Conservation (phyloP, 495 filamentous ascomycete species). For the Jackrogersella multiformis region DNA sequence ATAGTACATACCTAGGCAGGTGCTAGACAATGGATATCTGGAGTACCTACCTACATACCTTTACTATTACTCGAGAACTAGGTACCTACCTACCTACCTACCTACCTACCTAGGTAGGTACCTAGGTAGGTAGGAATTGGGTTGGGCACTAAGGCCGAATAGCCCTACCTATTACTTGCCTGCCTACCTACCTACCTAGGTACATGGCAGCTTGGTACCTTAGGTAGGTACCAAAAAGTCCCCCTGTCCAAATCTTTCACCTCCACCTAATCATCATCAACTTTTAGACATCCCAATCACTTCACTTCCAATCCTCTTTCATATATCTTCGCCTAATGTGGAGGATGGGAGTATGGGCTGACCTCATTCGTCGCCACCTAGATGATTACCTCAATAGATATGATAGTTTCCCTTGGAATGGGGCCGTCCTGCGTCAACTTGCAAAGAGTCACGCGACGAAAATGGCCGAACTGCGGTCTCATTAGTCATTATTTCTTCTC, state of each 20-base stretch:
- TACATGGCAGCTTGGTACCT: too few relatives aligned
- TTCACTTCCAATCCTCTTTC: not conserved
- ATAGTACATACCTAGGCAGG: too few relatives aligned
- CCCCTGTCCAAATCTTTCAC: not conserved
- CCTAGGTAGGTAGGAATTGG: not conserved
- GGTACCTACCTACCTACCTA: not conserved
- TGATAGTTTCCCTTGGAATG: constrained; percentile 16
- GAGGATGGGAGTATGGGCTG: constrained; percentile 9
- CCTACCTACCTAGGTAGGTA: too few relatives aligned
- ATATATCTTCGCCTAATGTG: constrained; percentile 12
- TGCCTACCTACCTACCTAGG: too few relatives aligned
- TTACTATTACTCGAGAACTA: not conserved
- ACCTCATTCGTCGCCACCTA: constrained; percentile 26
- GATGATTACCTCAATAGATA: constrained; percentile 6
- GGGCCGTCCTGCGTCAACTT: constrained; percentile 22
- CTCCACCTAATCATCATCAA: not conserved
- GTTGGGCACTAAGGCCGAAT: constrained; percentile 38
- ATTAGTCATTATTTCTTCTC: constrained; percentile 31
- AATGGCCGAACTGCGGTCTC: constrained; percentile 23
- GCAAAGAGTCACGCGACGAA: constrained; percentile 36
- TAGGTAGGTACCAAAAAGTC: not conserved
- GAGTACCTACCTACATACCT: not conserved
- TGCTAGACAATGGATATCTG: too few relatives aligned
- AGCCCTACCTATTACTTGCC: constrained; percentile 3
- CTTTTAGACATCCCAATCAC: not conserved